Percentiles rank a stretch among this genome's conserved stretches.
Conservation (phyloP, 2,329 filamentous ascomycete genomes). For the Thyridium curvatum region DNA sequence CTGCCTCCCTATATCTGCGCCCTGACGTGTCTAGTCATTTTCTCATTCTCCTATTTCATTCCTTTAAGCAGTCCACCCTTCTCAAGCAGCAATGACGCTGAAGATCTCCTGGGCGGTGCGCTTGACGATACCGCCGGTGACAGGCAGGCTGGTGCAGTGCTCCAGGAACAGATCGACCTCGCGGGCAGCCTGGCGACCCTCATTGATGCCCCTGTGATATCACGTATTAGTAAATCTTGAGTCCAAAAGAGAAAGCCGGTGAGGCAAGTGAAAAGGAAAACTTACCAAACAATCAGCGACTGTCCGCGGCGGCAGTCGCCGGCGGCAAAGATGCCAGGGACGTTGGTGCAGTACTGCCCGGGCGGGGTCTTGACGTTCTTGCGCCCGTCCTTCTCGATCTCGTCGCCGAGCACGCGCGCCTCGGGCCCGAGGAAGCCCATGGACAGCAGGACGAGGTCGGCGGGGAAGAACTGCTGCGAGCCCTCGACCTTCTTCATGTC, state of each 20-base stretch:
- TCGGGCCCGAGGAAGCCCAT: constrained; percentile 98
- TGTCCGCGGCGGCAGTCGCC: constrained; percentile 94
- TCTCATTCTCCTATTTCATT: too few relatives aligned
- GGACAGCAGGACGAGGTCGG: constrained; percentile 86
- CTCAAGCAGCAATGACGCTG: constrained; percentile 23
- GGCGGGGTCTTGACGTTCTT: constrained; percentile 95
- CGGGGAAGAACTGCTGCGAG: constrained; percentile 92
- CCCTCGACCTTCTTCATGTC: constrained; percentile 98
- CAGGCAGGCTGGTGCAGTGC: constrained; percentile 71
- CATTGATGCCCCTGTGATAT: constrained; percentile 76
- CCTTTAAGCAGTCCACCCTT: too few relatives aligned
- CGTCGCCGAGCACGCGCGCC: constrained; percentile 77
- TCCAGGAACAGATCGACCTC: constrained; percentile 88
- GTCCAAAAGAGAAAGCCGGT: background rate
- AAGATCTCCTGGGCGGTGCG: constrained; percentile 69
- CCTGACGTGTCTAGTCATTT: too few relatives aligned
- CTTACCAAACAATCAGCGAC: constrained; percentile 91
- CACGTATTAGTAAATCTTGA: constrained; percentile 23
- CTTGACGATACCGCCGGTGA: constrained; percentile 90
- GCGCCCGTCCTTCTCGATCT: constrained; percentile 82
- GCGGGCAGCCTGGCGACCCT: constrained; percentile 86
- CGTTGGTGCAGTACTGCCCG: constrained; percentile 82
- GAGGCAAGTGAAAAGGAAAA: constrained; percentile 11
- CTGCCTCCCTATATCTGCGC: too few relatives aligned
- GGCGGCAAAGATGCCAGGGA: constrained; percentile 85